Evolutionary conservation across 2,329 filamentous ascomycete species (phyloP), one percentile per base, ranked within the genome.

Genomic region (Microcyclospora pomicola): DNA sequence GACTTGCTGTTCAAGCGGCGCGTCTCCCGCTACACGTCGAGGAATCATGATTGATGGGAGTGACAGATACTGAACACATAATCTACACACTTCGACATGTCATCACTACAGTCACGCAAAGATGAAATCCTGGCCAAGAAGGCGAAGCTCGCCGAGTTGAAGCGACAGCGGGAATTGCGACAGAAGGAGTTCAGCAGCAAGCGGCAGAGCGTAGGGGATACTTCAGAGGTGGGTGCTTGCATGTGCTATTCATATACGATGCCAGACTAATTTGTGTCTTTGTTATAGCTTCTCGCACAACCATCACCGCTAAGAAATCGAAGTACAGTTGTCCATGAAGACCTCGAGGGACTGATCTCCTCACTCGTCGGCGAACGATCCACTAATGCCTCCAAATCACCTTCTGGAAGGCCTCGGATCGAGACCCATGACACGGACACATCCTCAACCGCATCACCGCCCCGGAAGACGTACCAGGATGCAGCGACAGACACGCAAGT

Each of bases 61-160:
- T 7, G 19, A 24, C 19, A 24, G 19, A 24, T 5, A 24, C 19
- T 4, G 19, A 24, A 24, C 19, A 7, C 19, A 24, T 24, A 31
- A 31, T 31, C 30, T 4, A 31, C 9, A 24, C 19, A n/a, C 30
- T 9, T 19, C 31, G 39, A 12, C 14, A 57, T 57, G 52, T 57
- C 56, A 24, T 53, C 55, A 24, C 42, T 55, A 14, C 80, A 77
- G 59, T 68, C 87, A 71, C 81, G 87, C 53, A 82, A 85, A 68
- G 86, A 94, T 69, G 91, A 98, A 69, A 94, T 98, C 51, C 69
- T 91, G 52, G 87, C 86, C 50, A 98, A 98, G 68, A 88, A 84
- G 69, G 88, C 87, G 46, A 95, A 91, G 70, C 84, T 98, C 53
- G 87, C 84, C 35, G 91, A 96, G 71, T 73, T 98, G 48, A 95